Percentiles rank a stretch among this genome's conserved stretches.
phyloP scores from a whole-genome alignment of 257 asterid genomes.

The Sherardia arvensis region DNA sequence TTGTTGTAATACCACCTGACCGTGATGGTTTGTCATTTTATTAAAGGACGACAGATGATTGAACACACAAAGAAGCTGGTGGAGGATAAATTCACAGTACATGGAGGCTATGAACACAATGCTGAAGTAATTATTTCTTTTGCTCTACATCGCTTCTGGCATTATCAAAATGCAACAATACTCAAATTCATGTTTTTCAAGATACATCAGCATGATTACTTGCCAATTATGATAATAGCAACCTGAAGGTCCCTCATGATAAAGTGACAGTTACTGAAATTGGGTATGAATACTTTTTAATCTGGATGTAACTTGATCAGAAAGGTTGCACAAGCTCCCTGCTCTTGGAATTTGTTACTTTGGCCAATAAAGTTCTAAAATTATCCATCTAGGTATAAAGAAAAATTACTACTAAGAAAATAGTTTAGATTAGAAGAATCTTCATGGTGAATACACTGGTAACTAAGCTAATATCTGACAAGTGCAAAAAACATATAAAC shows the following conservation, averaged over 20 bases:
- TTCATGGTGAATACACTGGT: background rate
- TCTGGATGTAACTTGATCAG: background rate
- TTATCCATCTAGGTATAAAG: background rate
- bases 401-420: too few species aligned
- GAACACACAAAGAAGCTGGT: conserved; percentile 93
- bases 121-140: conserved; percentile 54
- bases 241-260: background rate
- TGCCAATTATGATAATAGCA: background rate
- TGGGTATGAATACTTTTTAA: background rate
- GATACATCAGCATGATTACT: background rate
- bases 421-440: too few species aligned
- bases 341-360: background rate
- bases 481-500: background rate
- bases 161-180: background rate
- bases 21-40: conserved; percentile 17
- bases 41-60: conserved; percentile 93
- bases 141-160: background rate
- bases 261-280: background rate
- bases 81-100: conserved; percentile 77
- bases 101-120: conserved; percentile 78
- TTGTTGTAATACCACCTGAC: conserved; percentile 10
- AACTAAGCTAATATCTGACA: background rate
- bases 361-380: background rate
- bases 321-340: background rate
- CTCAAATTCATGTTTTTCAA: background rate